These are phyloP conservation scores for Trichoderma gamsii DNA, from an alignment of 495 filamentous ascomycete species.

Conservation along the genomic window DNA sequence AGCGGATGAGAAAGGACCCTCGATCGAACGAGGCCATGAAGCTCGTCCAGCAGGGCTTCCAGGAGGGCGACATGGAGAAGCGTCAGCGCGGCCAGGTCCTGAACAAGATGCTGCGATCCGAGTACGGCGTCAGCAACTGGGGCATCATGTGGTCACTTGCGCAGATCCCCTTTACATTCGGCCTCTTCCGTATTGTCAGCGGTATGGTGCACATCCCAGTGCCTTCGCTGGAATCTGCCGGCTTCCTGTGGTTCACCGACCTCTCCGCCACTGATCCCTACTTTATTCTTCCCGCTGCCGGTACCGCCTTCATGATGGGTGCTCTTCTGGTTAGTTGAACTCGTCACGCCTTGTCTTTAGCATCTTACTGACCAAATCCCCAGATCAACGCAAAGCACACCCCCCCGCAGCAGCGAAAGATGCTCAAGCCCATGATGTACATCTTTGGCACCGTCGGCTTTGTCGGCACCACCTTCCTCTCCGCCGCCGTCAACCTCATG, in stretches of 20 bases:
- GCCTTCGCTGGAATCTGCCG: conserved; percentile 64
- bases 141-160: conserved; percentile 39
- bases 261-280: conserved; percentile 72
- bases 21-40: conserved; percentile 43
- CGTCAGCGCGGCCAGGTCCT: conserved; percentile 39
- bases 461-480: conserved; percentile 56
- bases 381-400: conserved; percentile 32
- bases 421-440: conserved; percentile 48
- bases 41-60: conserved; percentile 41
- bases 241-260: conserved; percentile 71
- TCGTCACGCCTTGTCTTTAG: conserved; percentile 12
- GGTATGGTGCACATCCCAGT: conserved; percentile 75
- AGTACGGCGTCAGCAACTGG: conserved; percentile 50
- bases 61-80: conserved; percentile 33
- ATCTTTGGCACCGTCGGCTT: conserved; percentile 57
- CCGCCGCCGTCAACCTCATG: conserved; percentile 47
- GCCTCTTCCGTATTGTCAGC: conserved; percentile 69
- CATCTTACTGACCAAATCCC: conserved; percentile 8
- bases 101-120: conserved; percentile 49
- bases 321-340: conserved; percentile 51
- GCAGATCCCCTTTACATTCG: conserved; percentile 58
- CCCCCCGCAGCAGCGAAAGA: conserved; percentile 30
- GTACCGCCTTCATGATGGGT: conserved; percentile 44
- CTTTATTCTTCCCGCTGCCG: conserved; percentile 59
- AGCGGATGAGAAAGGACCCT: conserved; percentile 43